Percentiles rank a stretch among this genome's conserved stretches.
phyloP scores from a whole-genome alignment of 2,329 filamentous ascomycete species.

The Kalaharituber pfeilii region DNA sequence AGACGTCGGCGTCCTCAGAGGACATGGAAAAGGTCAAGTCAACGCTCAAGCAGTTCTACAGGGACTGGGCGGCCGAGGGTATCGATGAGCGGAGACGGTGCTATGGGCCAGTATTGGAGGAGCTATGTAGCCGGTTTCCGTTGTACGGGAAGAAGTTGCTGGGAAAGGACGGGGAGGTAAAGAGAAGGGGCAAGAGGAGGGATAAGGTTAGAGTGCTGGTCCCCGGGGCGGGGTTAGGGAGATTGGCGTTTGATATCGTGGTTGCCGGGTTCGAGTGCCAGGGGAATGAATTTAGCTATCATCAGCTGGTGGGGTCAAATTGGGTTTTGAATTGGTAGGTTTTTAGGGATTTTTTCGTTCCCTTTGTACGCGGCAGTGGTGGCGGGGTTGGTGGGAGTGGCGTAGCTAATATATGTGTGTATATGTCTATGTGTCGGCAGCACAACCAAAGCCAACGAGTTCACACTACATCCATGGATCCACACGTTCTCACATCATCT shows the following conservation, averaged over 20 bases:
- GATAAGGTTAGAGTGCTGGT: constrained; percentile 52
- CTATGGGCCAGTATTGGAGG: constrained; percentile 54
- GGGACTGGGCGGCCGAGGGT: constrained; percentile 81
- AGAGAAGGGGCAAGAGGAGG: constrained; percentile 14
- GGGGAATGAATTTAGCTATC: constrained; percentile 65
- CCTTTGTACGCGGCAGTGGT: background rate
- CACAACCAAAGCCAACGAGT: constrained; percentile 37
- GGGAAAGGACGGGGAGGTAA: background rate
- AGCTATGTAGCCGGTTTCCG: constrained; percentile 33
- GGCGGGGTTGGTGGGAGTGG: background rate
- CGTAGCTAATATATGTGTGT: background rate
- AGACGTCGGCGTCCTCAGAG: constrained; percentile 47
- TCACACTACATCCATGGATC: constrained; percentile 72
- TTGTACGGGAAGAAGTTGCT: background rate
- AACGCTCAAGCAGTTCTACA: constrained; percentile 81
- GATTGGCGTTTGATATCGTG: constrained; percentile 77
- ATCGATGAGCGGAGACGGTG: constrained; percentile 54
- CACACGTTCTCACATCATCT: constrained; percentile 75
- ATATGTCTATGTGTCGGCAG: constrained; percentile 1
- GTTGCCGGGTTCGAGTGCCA: constrained; percentile 54
- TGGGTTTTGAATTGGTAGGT: constrained; percentile 32
- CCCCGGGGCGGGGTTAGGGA: constrained; percentile 74
- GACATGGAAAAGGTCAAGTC: constrained; percentile 86
- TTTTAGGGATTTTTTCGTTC: background rate
- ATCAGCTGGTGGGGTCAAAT: constrained; percentile 75